A percentile compares a stretch with the other conserved stretches of the same genome.
These are phyloP conservation scores for Dactylis glomerata DNA, from an alignment of 176 grass and related monocot genomes.

Conservation along the genomic window DNA sequence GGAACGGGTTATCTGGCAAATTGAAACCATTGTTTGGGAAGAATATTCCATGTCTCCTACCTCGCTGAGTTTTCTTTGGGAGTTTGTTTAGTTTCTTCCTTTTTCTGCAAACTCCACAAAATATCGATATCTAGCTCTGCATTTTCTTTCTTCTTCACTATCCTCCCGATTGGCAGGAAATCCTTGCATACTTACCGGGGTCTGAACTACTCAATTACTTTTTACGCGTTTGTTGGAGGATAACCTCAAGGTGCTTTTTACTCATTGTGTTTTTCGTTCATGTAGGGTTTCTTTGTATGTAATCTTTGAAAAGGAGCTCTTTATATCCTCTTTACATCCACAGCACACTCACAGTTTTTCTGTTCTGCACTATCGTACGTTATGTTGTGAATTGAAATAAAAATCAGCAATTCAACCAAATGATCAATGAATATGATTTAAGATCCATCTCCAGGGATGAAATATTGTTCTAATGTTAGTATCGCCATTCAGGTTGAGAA, in stretches of 20 bases:
- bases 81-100: background rate
- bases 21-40: conserved; percentile 76
- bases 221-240: conserved; percentile 71
- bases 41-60: conserved; percentile 12
- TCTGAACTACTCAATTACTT: conserved; percentile 86
- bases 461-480: background rate
- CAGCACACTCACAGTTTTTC: background rate
- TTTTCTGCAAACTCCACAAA: background rate
- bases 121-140: conserved; percentile 3
- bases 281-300: conserved; percentile 2
- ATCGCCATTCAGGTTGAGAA: conserved; percentile 56
- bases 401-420: background rate
- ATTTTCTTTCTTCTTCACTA: conserved; percentile 39
- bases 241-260: conserved; percentile 66
- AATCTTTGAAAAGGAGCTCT: background rate
- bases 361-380: background rate
- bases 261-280: background rate
- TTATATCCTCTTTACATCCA: background rate
- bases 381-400: background rate
- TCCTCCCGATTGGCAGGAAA: conserved; percentile 89
- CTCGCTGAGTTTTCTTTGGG: background rate
- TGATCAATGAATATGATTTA: background rate
- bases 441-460: background rate
- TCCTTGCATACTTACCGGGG: conserved; percentile 77
- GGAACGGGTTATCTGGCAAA: conserved; percentile 72